phyloP scores from a whole-genome alignment of 345 rosid genomes.

The Aurinia saxatilis region DNA sequence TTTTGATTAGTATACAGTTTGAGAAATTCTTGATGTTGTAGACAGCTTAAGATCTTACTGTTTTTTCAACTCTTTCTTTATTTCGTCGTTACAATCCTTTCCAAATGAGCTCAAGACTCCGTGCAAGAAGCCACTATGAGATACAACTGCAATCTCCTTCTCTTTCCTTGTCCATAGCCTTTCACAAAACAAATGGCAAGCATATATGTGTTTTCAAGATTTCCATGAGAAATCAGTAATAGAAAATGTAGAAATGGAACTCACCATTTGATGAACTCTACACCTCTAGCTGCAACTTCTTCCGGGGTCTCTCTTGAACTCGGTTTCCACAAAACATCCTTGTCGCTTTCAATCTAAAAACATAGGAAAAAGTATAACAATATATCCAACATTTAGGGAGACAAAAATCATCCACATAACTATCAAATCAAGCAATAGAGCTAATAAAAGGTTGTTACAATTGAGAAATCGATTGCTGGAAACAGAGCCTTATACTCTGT shows the following conservation, averaged over 20 bases:
- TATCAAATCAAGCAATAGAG: neutral
- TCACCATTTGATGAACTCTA: slow-evolving; percentile 65
- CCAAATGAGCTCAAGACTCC: slow-evolving; percentile 54
- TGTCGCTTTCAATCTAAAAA: slow-evolving; percentile 51
- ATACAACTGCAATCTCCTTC: slow-evolving; percentile 76
- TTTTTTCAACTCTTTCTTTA: slow-evolving; percentile 49
- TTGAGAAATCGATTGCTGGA: slow-evolving; percentile 81
- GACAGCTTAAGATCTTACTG: slow-evolving; percentile 40
- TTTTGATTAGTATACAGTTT: neutral
- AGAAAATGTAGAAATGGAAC: neutral
- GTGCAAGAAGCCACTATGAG: slow-evolving; percentile 66
- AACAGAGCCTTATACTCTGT: slow-evolving; percentile 56
- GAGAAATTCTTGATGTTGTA: neutral
- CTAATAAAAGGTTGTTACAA: slow-evolving; percentile 33
- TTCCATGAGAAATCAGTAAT: neutral
- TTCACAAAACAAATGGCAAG: neutral
- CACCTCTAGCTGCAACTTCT: slow-evolving; percentile 73
- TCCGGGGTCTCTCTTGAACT: slow-evolving; percentile 57
- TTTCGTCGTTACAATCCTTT: slow-evolving; percentile 38
- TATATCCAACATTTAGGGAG: neutral
- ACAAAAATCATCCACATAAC: too few relatives aligned
- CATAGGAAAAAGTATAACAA: slow-evolving; percentile 3
- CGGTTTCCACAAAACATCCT: slow-evolving; percentile 54
- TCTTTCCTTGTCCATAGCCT: slow-evolving; percentile 81
- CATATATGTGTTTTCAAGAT: neutral